Percentiles rank a stretch among this genome's conserved stretches.
Evolutionary conservation across 768 basidiomycete species (phyloP).

Genomic region (Termitomyces eurrhizus): DNA sequence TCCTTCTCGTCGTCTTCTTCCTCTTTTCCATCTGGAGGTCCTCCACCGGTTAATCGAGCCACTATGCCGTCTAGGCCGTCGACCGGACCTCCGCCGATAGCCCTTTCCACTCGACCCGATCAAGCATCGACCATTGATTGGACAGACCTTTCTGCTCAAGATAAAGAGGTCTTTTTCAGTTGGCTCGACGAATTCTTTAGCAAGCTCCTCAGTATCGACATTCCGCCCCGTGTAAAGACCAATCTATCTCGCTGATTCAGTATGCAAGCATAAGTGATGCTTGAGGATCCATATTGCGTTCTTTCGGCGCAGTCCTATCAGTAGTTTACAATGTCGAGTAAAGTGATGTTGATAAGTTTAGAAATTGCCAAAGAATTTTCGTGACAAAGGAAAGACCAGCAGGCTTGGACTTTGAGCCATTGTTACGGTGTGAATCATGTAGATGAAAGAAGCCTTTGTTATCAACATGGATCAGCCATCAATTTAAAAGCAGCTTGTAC

Average conservation of each 20-base stretch:
- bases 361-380: not conserved
- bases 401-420: not conserved
- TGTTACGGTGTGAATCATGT: not conserved
- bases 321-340: not conserved
- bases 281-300: not conserved
- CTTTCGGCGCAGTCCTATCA: not conserved
- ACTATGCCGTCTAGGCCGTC: constrained; percentile 12
- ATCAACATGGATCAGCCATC: not conserved
- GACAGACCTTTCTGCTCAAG: constrained; percentile 59
- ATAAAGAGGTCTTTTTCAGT: constrained; percentile 68
- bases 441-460: not conserved
- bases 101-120: constrained; percentile 28
- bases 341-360: not conserved
- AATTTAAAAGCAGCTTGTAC: not conserved
- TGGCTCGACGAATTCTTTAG: constrained; percentile 85
- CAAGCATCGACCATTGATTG: constrained; percentile 49
- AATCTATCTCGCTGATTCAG: constrained; percentile 1
- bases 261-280: not conserved
- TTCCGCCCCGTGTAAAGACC: constrained; percentile 10
- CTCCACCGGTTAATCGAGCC: constrained; percentile 29
- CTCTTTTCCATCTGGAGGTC: constrained; percentile 11
- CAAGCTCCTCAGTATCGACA: constrained; percentile 31
- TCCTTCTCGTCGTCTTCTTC: constrained; percentile 4
- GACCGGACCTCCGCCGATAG: constrained; percentile 29
- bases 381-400: not conserved